Evolutionary conservation across 1,139 yeast species (phyloP), one percentile per base, ranked within the genome.

Genomic region (Hyphopichia fennica): DNA sequence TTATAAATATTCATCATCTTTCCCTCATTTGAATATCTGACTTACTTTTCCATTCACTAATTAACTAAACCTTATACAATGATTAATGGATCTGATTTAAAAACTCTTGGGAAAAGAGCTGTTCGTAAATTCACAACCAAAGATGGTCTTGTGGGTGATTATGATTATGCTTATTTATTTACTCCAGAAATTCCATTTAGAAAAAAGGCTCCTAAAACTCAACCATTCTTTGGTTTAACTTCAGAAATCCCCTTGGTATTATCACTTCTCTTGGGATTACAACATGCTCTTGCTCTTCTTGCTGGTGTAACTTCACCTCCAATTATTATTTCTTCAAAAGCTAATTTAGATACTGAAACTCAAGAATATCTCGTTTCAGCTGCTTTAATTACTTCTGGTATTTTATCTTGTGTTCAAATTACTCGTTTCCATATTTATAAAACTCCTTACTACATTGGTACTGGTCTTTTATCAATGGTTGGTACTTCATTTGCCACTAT

Each of bases 291-390:
- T 51, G 84, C 96, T 35, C 87, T 89, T 96, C 67, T 90, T 65
- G 96, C 96, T 9, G 96, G 96, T 55, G 80, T 90, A 39, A 85
- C 86, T 34, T 73, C 95, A n/a, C 96, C 96, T 5, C 95, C 96
- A 2, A 65, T 88, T 43, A 70, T 87, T 52, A 84, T 87, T 39
- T 69, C 90, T 1, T 54, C 69, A 9, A 65, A 77, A 22, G 90
- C 91, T 18, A 75, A 85, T 60, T 71, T 89, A 43, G 64, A 63
- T 27, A 50, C 68, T 15, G 74, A 63, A 3, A 48, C 68, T 16
- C 75, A 80, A 39, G 84, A 87, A 55, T 89, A 88, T 63, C 67
- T 90, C 51, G 95, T 90, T 20, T 82, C 91, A 29, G 81, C 84
- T 4, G 81, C 95, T 1, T 72, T 90, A 49, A 85, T 90, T 50